A percentile compares a stretch with the other conserved stretches of the same genome.
Conservation (phyloP, 2,329 filamentous ascomycete species). For the Xylariaceae sp. region DNA sequence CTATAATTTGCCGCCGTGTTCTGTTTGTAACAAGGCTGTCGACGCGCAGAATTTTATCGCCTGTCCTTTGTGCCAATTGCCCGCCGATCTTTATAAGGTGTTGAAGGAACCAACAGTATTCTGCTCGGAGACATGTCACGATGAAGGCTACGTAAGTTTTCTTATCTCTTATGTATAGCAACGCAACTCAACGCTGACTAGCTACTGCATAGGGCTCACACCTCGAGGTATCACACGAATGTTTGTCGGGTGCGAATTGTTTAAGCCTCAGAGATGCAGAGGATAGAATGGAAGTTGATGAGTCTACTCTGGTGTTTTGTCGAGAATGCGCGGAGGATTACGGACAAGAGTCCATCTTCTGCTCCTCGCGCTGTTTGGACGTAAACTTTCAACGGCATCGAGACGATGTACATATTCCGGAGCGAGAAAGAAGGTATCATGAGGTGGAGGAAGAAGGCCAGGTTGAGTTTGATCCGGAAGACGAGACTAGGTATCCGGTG, state of each 20-base stretch:
- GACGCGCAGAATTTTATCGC: slow-evolving; percentile 48
- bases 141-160: slow-evolving; percentile 50
- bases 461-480: slow-evolving; percentile 35
- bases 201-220: slow-evolving; percentile 46
- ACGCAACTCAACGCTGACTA: slow-evolving; percentile 33
- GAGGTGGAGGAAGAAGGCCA: slow-evolving; percentile 37
- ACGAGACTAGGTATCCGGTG: slow-evolving; percentile 37
- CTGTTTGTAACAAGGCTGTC: slow-evolving; percentile 46
- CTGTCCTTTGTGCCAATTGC: slow-evolving; percentile 55
- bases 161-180: not conserved
- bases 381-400: slow-evolving; percentile 51
- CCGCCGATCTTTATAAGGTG: slow-evolving; percentile 47
- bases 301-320: slow-evolving; percentile 46
- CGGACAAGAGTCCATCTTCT: slow-evolving; percentile 49
- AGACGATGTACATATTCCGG: slow-evolving; percentile 43
- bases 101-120: slow-evolving; percentile 49
- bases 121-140: slow-evolving; percentile 52
- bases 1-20: slow-evolving; percentile 49
- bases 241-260: slow-evolving; percentile 50
- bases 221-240: slow-evolving; percentile 48
- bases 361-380: slow-evolving; percentile 51
- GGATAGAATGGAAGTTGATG: slow-evolving; percentile 46
- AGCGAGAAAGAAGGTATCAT: slow-evolving; percentile 36
- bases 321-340: slow-evolving; percentile 49
- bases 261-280: slow-evolving; percentile 49